phyloP scores from a whole-genome alignment of 75 land plant species.

The Selaginella tamariscina region DNA sequence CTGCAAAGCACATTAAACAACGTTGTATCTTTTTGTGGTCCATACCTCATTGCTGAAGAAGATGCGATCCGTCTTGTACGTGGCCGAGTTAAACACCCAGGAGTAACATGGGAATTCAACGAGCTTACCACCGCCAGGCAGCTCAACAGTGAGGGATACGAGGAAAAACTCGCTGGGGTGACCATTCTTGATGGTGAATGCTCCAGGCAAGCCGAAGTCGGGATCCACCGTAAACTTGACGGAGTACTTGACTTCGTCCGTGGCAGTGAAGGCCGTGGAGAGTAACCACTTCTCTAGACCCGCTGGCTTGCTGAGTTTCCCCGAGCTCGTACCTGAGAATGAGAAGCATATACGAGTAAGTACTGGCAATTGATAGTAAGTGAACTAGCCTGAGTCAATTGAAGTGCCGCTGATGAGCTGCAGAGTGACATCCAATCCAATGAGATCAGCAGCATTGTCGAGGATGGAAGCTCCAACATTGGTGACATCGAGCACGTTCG shows the following conservation, averaged over 20 bases:
- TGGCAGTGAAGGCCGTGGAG: background rate
- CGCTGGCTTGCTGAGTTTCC: background rate
- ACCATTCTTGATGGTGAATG: background rate
- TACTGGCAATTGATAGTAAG: background rate
- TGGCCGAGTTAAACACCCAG: slow-evolving; percentile 50
- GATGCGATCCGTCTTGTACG: slow-evolving; percentile 36
- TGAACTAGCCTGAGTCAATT: background rate
- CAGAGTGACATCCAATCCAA: background rate
- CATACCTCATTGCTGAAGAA: background rate
- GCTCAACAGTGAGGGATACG: background rate
- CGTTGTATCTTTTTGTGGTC: background rate
- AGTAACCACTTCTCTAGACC: background rate
- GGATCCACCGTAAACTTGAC: background rate
- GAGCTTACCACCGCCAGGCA: background rate
- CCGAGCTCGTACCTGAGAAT: background rate
- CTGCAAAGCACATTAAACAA: slow-evolving; percentile 20
- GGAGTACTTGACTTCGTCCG: background rate
- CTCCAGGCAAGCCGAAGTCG: slow-evolving; percentile 6
- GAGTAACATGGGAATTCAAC: slow-evolving; percentile 73
- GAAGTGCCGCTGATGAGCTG: background rate
- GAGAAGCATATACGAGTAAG: background rate
- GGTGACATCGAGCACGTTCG: too few species aligned
- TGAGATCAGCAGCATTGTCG: too few species aligned
- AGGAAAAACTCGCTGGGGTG: slow-evolving; percentile 2
- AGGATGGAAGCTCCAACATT: too few species aligned